Evolutionary conservation across 1,139 yeast species (phyloP), one percentile per base, ranked within the genome.

Genomic region (Tardiomyces depauwii): DNA sequence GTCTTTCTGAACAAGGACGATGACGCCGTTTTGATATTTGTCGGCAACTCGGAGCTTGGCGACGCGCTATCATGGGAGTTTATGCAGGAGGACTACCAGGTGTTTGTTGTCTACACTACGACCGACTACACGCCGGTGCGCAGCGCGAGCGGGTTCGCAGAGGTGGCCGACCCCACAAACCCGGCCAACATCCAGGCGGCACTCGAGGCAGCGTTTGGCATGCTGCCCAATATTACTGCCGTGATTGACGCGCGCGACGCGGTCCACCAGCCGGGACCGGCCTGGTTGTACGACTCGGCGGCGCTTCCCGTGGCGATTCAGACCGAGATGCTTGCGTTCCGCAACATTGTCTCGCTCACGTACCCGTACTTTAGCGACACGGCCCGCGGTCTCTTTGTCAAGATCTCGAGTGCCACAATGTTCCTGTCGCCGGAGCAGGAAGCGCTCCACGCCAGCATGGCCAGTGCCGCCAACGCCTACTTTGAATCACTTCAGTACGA

Each of bases 1-100:
- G 36, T 30, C 10, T 30, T 30, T 14, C 36, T 30, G 10, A 30
- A 30, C 16, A 30, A 41, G 5, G 46, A 44, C 9, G 46, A 41
- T 13, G 46, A 43, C 2, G 46, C 42, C 5, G 33, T 41, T 2
- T 40, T 44, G 32, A 44, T 44, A n/a, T 44, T 43, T 14, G 46
- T 44, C 2, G 36, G 44, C 2, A 42, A 43, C n/a, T 44, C 46
- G 10, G 41, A 39, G 36, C 36, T 30, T 10, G 36, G 36, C n/a
- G 36, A 30, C 36, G 36, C n/a, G 10, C 36, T 30, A 11, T 30
- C 36, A 11, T 30, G 36, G 36, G 16, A 30, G 16, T 30, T 30
- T 14, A 30, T 30, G 36, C 36, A 30, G 16, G 16, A 30, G 5
- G 36, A 30, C 36, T 30, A 30, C 36, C 36, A 30, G 16, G 36